Conservation (phyloP, 108 stramenopile species). For the Nitzschia palea region DNA sequence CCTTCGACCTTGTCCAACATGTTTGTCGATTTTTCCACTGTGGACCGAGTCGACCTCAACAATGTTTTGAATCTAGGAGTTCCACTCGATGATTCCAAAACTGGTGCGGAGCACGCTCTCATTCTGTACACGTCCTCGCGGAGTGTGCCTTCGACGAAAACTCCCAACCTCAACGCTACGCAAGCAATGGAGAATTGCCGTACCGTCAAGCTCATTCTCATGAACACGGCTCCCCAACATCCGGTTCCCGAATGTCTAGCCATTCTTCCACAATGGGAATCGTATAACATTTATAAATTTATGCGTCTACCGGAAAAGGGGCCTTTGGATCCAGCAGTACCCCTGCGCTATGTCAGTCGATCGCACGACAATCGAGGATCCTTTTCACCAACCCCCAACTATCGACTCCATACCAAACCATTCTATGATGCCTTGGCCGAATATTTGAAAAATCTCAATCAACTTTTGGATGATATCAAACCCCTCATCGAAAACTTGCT, state of each 20-base stretch:
- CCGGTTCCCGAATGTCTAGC: conserved; percentile 50
- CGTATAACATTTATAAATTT: conserved; percentile 74
- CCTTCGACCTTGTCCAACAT: conserved; percentile 20
- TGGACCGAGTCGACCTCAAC: conserved; percentile 31
- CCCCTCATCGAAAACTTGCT: conserved; percentile 45
- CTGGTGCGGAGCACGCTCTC: conserved; percentile 23
- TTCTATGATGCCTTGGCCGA: conserved; percentile 49
- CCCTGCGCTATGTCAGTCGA: conserved; percentile 57
- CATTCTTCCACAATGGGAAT: conserved; percentile 72
- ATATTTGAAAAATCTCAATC: conserved; percentile 53
- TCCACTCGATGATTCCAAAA: conserved; percentile 25
- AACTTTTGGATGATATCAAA: conserved; percentile 33
- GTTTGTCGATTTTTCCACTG: conserved; percentile 22
- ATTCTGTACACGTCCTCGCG: conserved; percentile 19
- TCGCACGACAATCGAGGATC: conserved; percentile 48
- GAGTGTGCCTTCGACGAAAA: conserved; percentile 29
- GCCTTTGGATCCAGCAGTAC: conserved; percentile 21
- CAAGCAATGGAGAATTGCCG: conserved; percentile 64
- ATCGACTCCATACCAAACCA: conserved; percentile 18
- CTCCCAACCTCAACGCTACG: conserved; percentile 18
- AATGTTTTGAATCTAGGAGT: conserved; percentile 28
- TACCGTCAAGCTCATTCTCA: conserved; percentile 58
- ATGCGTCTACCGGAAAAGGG: conserved; percentile 39
- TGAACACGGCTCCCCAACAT: conserved; percentile 9
- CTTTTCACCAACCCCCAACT: conserved; percentile 31